Evolutionary conservation across 139 green algal species (phyloP).

Genomic region (Chlamydomonas sphaeroides): DNA sequence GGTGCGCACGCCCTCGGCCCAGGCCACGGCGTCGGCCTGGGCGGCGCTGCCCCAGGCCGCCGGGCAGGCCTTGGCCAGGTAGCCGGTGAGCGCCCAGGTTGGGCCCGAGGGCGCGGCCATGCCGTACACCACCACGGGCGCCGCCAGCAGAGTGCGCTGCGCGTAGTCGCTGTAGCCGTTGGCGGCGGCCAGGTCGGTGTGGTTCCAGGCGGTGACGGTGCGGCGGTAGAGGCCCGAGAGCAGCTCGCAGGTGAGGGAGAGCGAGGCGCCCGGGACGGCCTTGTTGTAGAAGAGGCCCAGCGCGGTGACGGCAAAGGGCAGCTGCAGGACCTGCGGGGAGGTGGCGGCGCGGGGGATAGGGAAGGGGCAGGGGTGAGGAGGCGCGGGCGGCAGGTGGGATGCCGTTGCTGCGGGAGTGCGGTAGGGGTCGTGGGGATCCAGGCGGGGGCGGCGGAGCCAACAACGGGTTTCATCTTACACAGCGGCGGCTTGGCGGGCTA

Average conservation of each 20-base stretch:
- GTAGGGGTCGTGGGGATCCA: not conserved
- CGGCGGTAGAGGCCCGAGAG: not conserved
- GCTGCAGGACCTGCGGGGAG: not conserved
- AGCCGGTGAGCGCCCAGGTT: conserved; percentile 24
- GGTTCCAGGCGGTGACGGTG: not conserved
- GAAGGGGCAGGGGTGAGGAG: not conserved
- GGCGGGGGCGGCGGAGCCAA: no score
- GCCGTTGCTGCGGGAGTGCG: no score
- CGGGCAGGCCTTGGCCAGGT: not conserved
- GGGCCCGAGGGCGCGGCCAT: not conserved
- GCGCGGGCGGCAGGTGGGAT: no score
- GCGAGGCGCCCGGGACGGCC: not conserved
- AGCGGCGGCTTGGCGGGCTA: no score
- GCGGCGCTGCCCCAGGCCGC: not conserved
- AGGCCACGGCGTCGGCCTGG: not conserved
- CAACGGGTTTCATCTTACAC: no score
- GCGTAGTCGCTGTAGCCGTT: not conserved
- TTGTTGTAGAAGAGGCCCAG: conserved; percentile 33
- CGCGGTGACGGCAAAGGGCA: conserved; percentile 5
- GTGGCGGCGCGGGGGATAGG: not conserved
- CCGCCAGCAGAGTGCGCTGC: not conserved
- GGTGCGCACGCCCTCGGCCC: no score
- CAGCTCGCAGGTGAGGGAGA: not conserved
- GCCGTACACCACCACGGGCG: not conserved
- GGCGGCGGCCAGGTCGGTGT: not conserved